These are phyloP conservation scores for Colletotrichum plurivorum DNA, from an alignment of 2,329 filamentous ascomycete genomes.

Conservation along the genomic window DNA sequence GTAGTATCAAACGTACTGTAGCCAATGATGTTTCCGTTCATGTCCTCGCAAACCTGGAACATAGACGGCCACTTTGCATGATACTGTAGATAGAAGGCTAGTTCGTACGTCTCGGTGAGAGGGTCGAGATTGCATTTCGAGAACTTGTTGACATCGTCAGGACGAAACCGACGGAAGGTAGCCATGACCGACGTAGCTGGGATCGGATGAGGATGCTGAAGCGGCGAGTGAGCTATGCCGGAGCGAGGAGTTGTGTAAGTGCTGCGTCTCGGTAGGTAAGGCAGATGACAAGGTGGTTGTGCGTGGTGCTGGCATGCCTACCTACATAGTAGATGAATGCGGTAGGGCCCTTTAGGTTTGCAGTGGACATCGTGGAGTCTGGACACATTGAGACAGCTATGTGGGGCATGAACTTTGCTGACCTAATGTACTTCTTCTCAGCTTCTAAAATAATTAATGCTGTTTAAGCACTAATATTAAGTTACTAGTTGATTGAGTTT, in stretches of 20 bases:
- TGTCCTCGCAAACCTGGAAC: conserved; percentile 92
- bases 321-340: no score
- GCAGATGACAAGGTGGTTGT: no score
- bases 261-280: no score
- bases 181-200: conserved; percentile 70
- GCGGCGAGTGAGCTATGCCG: background rate
- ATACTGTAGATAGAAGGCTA: conserved; percentile 96
- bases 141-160: conserved; percentile 88
- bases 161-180: conserved; percentile 87
- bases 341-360: no score
- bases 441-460: no score
- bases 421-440: background rate
- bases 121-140: conserved; percentile 97
- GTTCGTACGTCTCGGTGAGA: conserved; percentile 97
- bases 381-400: background rate
- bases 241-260: background rate
- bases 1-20: conserved; percentile 77
- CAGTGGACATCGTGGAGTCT: no score
- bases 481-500: no score
- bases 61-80: conserved; percentile 95
- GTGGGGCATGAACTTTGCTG: background rate
- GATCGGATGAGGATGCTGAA: background rate
- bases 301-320: no score
- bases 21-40: conserved; percentile 88
- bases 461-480: no score